Evolutionary conservation across 2,329 filamentous ascomycete species (phyloP).

Genomic region (Falciphora oryzae): DNA sequence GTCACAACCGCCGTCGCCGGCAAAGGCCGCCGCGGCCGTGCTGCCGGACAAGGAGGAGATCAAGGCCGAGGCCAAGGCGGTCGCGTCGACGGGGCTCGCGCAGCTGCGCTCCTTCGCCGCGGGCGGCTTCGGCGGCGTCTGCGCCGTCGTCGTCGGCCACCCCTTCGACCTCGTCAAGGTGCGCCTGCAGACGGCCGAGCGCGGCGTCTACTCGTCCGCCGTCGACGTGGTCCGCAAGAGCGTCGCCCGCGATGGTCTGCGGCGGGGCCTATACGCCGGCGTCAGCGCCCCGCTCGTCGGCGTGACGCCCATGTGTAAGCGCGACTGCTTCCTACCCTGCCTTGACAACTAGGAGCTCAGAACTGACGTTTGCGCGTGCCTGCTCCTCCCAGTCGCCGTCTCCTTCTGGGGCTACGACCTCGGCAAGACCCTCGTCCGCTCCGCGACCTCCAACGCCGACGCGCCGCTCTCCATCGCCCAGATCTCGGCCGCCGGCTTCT

Average conservation of each 20-base stretch:
- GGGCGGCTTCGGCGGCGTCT: constrained; percentile 89
- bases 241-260: constrained; percentile 76
- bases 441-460: constrained; percentile 56
- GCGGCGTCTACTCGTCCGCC: constrained; percentile 83
- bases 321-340: constrained; percentile 2
- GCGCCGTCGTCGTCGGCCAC: constrained; percentile 89
- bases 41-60: constrained; percentile 39
- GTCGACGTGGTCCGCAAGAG: constrained; percentile 89
- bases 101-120: constrained; percentile 77
- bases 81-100: constrained; percentile 32
- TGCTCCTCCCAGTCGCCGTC: constrained; percentile 50
- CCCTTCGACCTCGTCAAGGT: constrained; percentile 98
- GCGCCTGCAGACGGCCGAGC: constrained; percentile 90
- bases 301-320: constrained; percentile 98
- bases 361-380: background rate
- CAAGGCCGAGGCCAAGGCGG: constrained; percentile 36
- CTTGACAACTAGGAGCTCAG: background rate
- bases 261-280: constrained; percentile 86
- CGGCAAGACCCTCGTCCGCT: constrained; percentile 80
- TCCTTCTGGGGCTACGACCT: constrained; percentile 87
- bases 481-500: constrained; percentile 88
- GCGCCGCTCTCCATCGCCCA: constrained; percentile 77
- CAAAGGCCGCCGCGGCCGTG: constrained; percentile 30
- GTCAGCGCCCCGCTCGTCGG: constrained; percentile 91
- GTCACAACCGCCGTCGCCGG: constrained; percentile 21